Base-by-base conservation (phyloP, 2,329 filamentous ascomycete species). In the Claviceps maximensis region DNA sequence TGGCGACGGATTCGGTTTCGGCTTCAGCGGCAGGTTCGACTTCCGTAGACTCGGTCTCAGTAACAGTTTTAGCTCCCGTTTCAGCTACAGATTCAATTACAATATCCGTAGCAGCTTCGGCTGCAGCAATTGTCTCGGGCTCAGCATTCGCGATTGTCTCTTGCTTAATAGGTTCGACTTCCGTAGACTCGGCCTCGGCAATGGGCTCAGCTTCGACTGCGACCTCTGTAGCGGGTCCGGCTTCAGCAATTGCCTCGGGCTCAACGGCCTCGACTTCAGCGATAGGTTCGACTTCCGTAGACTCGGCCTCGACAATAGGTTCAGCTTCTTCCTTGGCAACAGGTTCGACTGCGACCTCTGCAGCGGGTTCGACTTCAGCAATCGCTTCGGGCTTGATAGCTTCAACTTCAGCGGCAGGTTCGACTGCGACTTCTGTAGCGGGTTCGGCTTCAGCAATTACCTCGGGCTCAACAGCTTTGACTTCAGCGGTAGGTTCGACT, bases 51-150 rank as follows among this genome's bases (percentile, higher is more conserved):
- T 6, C 25, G 10, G 41, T 17, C n/a, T 31, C 29, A 48, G 31
- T 21, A 21, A 19, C 17, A 42, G n/a, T 41, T 41, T 21, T 38
- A 48, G 45, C 44, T 15, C 58, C 56, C 44, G 27, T 41, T 42
- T 56, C 50, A 3, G 44, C 13, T 10, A 10, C n/a, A 10, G 29
- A 2, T 29, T 54, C 50, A 7, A 21, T 38, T 27, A 17, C 38
- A 31, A n/a, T 19, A n/a, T 10, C 31, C 33, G 27, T 27, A 3
- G 21, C 15, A 8, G 29, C n/a, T 6, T 19, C n/a, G 7, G 2
- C 29, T 5, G 29, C 50, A 53, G 40, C 29, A 21, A 27, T 9
- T 4, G 40, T 5, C 15, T 1, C 29, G 13, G 49, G 13, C 29
- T 51, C 53, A n/a, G 17, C 25, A n/a, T n/a, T n/a, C n/a, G n/a